phyloP scores from a whole-genome alignment of 257 asterid genomes.

The Haberlea rhodopensis region DNA sequence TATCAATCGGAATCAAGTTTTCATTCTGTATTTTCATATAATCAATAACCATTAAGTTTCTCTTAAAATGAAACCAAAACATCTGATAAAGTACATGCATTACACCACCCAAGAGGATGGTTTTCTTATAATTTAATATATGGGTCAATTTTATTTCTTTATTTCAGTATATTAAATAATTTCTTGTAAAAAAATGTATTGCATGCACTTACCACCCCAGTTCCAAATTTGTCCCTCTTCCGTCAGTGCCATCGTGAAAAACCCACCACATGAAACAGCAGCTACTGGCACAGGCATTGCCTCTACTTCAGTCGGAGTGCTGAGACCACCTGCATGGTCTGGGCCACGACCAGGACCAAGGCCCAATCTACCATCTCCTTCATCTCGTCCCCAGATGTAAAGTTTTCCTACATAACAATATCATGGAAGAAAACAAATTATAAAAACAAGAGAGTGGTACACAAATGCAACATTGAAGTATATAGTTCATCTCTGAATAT shows the following conservation, averaged over 20 bases:
- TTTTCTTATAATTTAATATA: not conserved
- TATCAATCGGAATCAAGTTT: too few relatives aligned
- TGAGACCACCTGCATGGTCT: constrained; percentile 79
- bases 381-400: constrained; percentile 96
- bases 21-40: too few relatives aligned
- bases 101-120: not conserved
- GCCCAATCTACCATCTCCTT: constrained; percentile 98
- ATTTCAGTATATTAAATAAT: not conserved
- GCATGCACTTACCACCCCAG: constrained; percentile 80
- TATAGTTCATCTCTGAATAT: not conserved
- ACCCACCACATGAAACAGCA: constrained; percentile 97
- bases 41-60: too few relatives aligned
- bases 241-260: constrained; percentile 90
- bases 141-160: not conserved
- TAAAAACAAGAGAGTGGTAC: constrained; percentile 23
- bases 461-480: constrained; percentile 20
- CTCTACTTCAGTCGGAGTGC: constrained; percentile 77
- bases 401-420: constrained; percentile 58
- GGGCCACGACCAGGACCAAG: constrained; percentile 98
- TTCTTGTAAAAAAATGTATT: not conserved
- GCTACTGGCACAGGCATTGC: constrained; percentile 67
- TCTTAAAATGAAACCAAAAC: not conserved
- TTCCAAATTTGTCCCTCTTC: constrained; percentile 91
- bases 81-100: too few relatives aligned
- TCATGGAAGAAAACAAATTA: constrained; percentile 16